Evolutionary conservation across 2,329 filamentous ascomycete species (phyloP), one percentile per base, ranked within the genome.

Genomic region (Fusarium lateritium): DNA sequence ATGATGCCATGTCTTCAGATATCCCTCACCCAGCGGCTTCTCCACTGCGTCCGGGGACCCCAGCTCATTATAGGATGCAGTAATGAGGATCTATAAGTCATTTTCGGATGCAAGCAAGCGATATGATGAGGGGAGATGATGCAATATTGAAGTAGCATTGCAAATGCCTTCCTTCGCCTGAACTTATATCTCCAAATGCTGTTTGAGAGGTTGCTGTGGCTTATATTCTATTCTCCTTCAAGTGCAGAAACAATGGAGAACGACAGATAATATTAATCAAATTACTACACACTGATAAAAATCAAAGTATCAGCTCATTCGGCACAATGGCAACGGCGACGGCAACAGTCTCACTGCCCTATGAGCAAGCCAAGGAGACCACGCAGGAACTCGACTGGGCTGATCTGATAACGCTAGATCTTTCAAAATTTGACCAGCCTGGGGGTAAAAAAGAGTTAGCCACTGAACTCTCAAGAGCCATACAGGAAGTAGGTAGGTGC

Each of bases 391-490:
- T 36, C 17, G 51, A 54, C 21, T 54, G 51, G 51, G 51, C 51
- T 24, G 51, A 54, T 31, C 15, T 54, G 38, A 24, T 42, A 4
- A 54, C 51, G 31, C 19, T 58, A 33, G 56, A 60, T 11, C n/a
- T 60, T 6, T 55, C 49, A 6, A 53, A 47, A 4, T 60, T 46
- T 6, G 56, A 44, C 8, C 42, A 36, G 1, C 56, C 56, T 13
- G 49, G 36, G 10, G 56, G 56, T 21, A 60, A 60, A 34, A 10
- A 54, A 36, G 39, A 54, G 28, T 40, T 54, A 2, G 51, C 40
- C 3, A 38, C 21, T 15, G 40, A 54, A n/a, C 34, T 60, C 80
- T 88, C 56, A 86, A 87, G 70, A 88, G 85, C 50, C 64, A 72
- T 15, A 76, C 79, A 36, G 17, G 14, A 36, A 36, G 34, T 36